Conservation (phyloP, 257 asterid species). For the Vinca minor region DNA sequence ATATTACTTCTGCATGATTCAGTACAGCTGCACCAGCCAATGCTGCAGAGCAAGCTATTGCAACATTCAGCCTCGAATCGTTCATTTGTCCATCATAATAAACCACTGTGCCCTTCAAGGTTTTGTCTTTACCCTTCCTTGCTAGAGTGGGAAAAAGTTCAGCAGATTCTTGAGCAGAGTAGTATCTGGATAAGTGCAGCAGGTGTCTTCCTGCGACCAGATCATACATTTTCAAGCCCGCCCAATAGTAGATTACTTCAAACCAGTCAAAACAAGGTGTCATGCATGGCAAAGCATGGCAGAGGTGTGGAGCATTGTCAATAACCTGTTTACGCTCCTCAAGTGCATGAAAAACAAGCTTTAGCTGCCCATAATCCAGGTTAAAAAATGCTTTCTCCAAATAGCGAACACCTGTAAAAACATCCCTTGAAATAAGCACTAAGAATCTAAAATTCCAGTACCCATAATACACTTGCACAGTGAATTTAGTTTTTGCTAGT, state of each 20-base stretch:
- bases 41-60: constrained; percentile 92
- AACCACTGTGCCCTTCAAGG: constrained; percentile 91
- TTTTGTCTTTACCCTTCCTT: constrained; percentile 64
- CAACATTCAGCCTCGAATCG: constrained; percentile 83
- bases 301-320: constrained; percentile 91
- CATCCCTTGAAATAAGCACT: constrained; percentile 6
- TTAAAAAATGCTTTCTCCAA: constrained; percentile 95
- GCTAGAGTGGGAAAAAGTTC: constrained; percentile 88
- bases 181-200: constrained; percentile 86
- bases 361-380: constrained; percentile 86
- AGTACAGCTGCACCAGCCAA: constrained; percentile 87
- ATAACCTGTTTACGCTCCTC: constrained; percentile 93
- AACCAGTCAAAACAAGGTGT: constrained; percentile 98
- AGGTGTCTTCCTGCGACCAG: constrained; percentile 78
- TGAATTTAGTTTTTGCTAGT: not conserved
- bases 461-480: no score
- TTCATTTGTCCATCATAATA: constrained; percentile 99
- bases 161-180: constrained; percentile 75
- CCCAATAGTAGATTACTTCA: constrained; percentile 85
- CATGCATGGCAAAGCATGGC: constrained; percentile 94
- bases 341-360: constrained; percentile 90
- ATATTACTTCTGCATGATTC: constrained; percentile 82
- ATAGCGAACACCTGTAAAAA: constrained; percentile 82
- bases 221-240: constrained; percentile 94
- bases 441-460: not conserved